Base-by-base conservation (phyloP, 2,329 filamentous ascomycete genomes). In the Amauroascus verrucosus region DNA sequence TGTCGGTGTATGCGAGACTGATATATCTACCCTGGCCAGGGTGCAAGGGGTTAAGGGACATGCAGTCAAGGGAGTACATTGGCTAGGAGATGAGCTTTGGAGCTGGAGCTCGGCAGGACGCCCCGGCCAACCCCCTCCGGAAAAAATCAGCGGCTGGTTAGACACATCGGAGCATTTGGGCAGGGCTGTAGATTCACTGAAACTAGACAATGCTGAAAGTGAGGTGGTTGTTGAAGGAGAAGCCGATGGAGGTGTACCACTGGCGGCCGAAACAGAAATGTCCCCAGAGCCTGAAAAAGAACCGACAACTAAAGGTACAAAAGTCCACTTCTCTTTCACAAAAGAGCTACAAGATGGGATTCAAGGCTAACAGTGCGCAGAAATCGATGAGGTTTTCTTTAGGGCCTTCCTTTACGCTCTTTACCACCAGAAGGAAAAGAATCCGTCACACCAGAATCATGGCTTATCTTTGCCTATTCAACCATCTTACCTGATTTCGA, bases 81-180 rank as follows among this genome's bases (percentile, higher is more conserved):
- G 83, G 82, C 74, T 76, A 56, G 81, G 82, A 1, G 83, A 86
- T 67, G 83, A 86, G 67, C 63, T 84, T n/a, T 85, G 82, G 81
- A 72, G 72, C 3, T 84, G 80, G 78, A 81, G 76, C 60, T 71
- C 75, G 30, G 71, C 70, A 26, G 78, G 75, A 4, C 76, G 72
- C 55, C 72, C 76, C 16, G 81, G 80, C 8, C 68, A 69, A 37
- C 67, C 73, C 14, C 70, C 77, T 11, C 81, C 82, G 0, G 74
- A 75, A 26, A 67, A 73, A 11, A 62, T 83, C 14, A 69, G 76
- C 16, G 79, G 75, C 0, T 84, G 74, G 71, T 68, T 70, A 33
- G 61, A 63, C 14, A 62, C 65, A n/a, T 62, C 62, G 7, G 58
- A 57, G 2, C 61, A 61, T 16, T 57, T 61, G 5, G 64, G 65